Evolutionary conservation across 2,329 filamentous ascomycete genomes (phyloP).

Genomic region (Hypoxylon rubiginosum): DNA sequence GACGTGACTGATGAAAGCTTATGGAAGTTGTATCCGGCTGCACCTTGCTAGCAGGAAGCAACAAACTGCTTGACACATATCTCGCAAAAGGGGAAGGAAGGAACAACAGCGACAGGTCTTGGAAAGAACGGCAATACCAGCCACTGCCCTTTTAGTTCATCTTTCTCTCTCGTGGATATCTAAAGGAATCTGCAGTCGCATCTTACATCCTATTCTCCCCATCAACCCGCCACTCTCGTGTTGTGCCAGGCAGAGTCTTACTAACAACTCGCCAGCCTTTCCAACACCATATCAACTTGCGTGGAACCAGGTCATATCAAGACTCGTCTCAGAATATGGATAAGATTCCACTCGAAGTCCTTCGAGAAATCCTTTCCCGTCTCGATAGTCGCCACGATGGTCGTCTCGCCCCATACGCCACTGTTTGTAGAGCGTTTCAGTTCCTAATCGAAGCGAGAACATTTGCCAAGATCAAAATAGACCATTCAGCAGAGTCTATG

Average conservation of each 20-base stretch:
- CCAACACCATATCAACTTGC: too few relatives aligned
- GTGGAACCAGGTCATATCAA: not conserved
- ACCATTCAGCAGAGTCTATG: not conserved
- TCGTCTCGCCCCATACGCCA: not conserved
- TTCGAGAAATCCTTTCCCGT: not conserved
- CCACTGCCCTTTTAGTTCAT: not conserved
- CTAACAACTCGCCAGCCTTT: too few relatives aligned
- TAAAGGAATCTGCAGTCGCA: too few relatives aligned
- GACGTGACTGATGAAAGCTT: not conserved
- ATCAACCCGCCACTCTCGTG: too few relatives aligned
- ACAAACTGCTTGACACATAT: not conserved
- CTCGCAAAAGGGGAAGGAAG: not conserved
- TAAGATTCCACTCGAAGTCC: not conserved
- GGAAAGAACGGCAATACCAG: not conserved
- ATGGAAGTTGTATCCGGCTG: not conserved
- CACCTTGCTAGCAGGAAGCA: not conserved
- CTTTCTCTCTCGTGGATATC: too few relatives aligned
- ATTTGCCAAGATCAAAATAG: not conserved
- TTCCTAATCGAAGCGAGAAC: not conserved
- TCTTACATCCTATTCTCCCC: too few relatives aligned
- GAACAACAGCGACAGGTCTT: not conserved
- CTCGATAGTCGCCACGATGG: not conserved
- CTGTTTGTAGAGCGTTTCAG: not conserved
- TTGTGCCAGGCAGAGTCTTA: too few relatives aligned
- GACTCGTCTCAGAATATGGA: not conserved